A percentile compares a stretch with the other conserved stretches of the same genome.
phyloP scores from a whole-genome alignment of 345 rosid genomes.

The Conringia planisiliqua region DNA sequence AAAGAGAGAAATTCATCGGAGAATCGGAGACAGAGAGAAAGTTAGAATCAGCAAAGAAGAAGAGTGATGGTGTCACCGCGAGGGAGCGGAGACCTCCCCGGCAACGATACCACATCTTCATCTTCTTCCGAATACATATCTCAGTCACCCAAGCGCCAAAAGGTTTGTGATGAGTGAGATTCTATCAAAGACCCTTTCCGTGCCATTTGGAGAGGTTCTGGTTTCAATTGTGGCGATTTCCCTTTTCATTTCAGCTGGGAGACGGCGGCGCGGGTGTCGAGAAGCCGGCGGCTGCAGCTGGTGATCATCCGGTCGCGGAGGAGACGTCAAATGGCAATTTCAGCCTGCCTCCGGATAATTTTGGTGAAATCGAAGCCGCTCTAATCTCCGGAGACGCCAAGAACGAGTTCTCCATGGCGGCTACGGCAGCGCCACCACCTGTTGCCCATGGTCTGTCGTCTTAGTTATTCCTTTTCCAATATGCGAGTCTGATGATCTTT shows the following conservation, averaged over 20 bases:
- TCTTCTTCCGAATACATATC: constrained; percentile 59
- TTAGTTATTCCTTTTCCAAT: constrained; percentile 1
- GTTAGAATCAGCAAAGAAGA: constrained; percentile 20
- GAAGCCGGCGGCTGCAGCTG: constrained; percentile 26
- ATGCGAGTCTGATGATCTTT: not conserved
- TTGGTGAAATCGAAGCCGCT: constrained; percentile 4
- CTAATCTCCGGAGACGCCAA: constrained; percentile 48
- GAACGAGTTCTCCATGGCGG: constrained; percentile 37
- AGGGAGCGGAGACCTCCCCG: constrained; percentile 77
- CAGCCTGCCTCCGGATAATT: not conserved
- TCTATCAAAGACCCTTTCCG: not conserved
- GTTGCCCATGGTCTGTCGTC: constrained; percentile 49
- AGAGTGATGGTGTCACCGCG: constrained; percentile 85
- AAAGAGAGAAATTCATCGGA: not conserved
- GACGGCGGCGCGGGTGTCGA: constrained; percentile 49
- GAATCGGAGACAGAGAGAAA: not conserved
- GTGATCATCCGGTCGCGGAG: constrained; percentile 21
- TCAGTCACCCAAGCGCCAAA: constrained; percentile 67
- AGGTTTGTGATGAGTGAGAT: constrained; percentile 42
- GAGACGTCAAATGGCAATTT: constrained; percentile 55
- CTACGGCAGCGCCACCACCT: constrained; percentile 25
- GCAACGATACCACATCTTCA: constrained; percentile 31
- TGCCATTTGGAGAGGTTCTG: not conserved
- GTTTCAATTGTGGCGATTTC: constrained; percentile 12
- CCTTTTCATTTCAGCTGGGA: constrained; percentile 43